Evolutionary conservation across 192 early-diverging fungal species (phyloP), one percentile per base, ranked within the genome.

Genomic region (Linnemannia zychae): DNA sequence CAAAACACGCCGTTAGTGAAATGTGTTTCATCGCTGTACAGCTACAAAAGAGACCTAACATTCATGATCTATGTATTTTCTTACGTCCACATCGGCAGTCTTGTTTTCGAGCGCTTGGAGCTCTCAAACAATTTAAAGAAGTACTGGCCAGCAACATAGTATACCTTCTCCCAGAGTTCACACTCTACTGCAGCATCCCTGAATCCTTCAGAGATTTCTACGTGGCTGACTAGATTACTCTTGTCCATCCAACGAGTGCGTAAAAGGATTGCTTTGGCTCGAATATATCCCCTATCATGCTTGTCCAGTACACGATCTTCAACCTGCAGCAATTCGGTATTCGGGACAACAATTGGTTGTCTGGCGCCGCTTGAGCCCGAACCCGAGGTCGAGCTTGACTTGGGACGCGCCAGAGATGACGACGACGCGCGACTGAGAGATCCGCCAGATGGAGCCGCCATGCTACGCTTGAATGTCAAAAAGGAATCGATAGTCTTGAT

Each of bases 121-220:
- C 7, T 18, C 24, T 85, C 89, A 73, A 90, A 90, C 13, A 93
- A 37, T 49, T 90, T 91, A 74, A 93, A 84, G 69, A 89, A 95
- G 78, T 93, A 95, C 13, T 93, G 86, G 12, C 94, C 94, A 7
- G 92, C 78, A 47, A 79, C 81, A 67, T 91, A 95, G 48, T 87
- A 87, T 0, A 89, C 89, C 88, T 96, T 95, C 66, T 96, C 95
- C 93, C 93, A 95, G 1, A 88, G 84, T 40, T 84, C 77, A 20
- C 72, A 78, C 48, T 85, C 83, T 0, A 71, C 57, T 20, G 70
- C 71, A 20, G 67, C 71, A 15, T 79, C 69, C 6, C 81, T 50
- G 72, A 88, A 94, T 22, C 88, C 71, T 7, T 77, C 75, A 15
- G 87, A 49, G n/a, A 94, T 90, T 9, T 76, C 86, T n/a, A 52